phyloP scores from a whole-genome alignment of 192 early-diverging fungal species.

The Gonapodya prolifera region DNA sequence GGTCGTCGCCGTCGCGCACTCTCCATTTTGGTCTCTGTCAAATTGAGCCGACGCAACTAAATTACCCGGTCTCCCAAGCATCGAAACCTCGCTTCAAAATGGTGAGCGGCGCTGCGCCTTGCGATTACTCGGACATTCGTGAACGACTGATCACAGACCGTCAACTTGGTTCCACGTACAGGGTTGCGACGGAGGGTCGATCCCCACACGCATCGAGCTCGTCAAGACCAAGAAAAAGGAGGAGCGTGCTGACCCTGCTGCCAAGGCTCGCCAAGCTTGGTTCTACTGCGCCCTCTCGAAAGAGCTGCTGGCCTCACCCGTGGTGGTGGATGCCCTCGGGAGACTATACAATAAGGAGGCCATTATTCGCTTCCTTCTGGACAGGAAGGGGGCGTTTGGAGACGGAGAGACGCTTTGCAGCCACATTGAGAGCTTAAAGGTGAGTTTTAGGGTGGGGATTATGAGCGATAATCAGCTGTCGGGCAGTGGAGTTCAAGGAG shows the following conservation, averaged over 20 bases:
- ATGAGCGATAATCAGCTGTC: neutral
- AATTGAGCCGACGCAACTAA: no score
- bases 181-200: conserved; percentile 82
- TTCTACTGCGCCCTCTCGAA: conserved; percentile 70
- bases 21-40: no score
- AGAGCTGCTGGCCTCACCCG: conserved; percentile 43
- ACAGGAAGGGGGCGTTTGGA: conserved; percentile 47
- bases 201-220: conserved; percentile 72
- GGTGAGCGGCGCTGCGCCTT: no score
- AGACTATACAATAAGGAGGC: conserved; percentile 76
- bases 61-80: no score
- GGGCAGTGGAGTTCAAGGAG: no score
- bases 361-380: conserved; percentile 60
- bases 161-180: no score
- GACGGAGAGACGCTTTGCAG: conserved; percentile 63
- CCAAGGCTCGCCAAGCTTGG: conserved; percentile 49
- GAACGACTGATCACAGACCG: no score
- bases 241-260: conserved; percentile 49
- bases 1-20: no score
- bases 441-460: conserved; percentile 8
- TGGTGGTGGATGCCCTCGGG: conserved; percentile 59
- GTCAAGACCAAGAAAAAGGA: conserved; percentile 65
- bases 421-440: conserved; percentile 56
- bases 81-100: no score
- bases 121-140: no score